Percentiles rank a stretch among this genome's conserved stretches.
These are phyloP conservation scores for Pythium coloratum DNA, from an alignment of 352 stramenopile genomes.

Conservation along the genomic window DNA sequence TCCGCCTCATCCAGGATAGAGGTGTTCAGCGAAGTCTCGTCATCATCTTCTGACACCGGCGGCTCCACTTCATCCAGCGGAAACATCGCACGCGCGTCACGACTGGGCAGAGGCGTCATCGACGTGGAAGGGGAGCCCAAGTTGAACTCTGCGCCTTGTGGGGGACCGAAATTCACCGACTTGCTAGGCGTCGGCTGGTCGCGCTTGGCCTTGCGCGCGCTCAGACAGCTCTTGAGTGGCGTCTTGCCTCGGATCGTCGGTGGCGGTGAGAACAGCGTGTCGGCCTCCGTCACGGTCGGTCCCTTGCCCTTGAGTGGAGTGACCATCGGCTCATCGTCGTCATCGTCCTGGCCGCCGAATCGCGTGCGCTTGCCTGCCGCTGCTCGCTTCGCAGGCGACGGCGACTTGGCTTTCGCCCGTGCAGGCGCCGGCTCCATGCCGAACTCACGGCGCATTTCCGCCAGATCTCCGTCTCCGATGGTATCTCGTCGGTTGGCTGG, in stretches of 20 bases:
- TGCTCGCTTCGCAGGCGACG: background rate
- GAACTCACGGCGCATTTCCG: slow-evolving; percentile 19
- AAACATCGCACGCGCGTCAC: slow-evolving; percentile 63
- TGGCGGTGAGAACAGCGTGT: slow-evolving; percentile 22
- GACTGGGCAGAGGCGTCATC: slow-evolving; percentile 79
- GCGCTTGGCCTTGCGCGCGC: slow-evolving; percentile 55
- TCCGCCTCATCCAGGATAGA: slow-evolving; percentile 82
- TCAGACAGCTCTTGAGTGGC: slow-evolving; percentile 75
- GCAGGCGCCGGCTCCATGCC: slow-evolving; percentile 3
- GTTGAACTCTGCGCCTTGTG: slow-evolving; percentile 80
- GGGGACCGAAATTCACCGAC: slow-evolving; percentile 81
- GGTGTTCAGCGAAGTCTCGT: slow-evolving; percentile 82
- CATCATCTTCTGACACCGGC: slow-evolving; percentile 47
- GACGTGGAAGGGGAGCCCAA: slow-evolving; percentile 78
- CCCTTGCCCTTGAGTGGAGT: slow-evolving; percentile 8
- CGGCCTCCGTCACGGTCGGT: background rate
- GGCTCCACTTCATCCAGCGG: slow-evolving; percentile 44
- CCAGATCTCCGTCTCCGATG: slow-evolving; percentile 40
- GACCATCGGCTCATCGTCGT: background rate
- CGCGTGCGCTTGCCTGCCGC: slow-evolving; percentile 11
- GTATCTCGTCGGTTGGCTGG: slow-evolving; percentile 48
- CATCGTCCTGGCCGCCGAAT: background rate
- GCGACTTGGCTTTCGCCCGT: slow-evolving; percentile 11
- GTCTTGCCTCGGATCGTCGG: slow-evolving; percentile 35
- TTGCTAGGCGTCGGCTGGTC: slow-evolving; percentile 68